Conservation (phyloP, 345 rosid genomes). For the Syzygium aromaticum region DNA sequence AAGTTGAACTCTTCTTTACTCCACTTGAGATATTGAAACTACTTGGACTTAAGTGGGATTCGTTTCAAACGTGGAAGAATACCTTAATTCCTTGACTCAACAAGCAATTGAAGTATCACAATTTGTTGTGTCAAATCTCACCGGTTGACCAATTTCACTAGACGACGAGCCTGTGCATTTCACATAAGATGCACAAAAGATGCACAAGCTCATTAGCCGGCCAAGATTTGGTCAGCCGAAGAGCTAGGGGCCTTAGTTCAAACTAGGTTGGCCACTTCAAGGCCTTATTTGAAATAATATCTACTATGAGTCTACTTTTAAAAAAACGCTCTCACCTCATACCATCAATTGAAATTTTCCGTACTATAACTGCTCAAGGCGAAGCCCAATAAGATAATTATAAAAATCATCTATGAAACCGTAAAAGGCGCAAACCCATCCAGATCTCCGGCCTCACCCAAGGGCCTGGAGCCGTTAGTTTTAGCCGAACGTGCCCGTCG, state of each 20-base stretch:
- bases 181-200: neutral
- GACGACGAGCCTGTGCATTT: neutral
- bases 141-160: neutral
- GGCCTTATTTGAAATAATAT: neutral
- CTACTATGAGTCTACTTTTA: neutral
- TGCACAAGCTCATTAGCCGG: neutral
- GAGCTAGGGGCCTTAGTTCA: neutral
- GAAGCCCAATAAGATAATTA: neutral
- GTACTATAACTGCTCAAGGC: neutral
- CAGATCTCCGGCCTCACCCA: neutral
- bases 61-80: neutral
- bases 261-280: neutral
- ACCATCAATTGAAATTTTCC: neutral
- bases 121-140: neutral
- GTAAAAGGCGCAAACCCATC: neutral
- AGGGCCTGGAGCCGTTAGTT: neutral
- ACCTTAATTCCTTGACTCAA: neutral
- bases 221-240: neutral
- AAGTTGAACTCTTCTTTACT: neutral
- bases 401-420: neutral
- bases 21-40: neutral
- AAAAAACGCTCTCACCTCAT: fast-evolving
- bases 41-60: neutral
- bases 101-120: neutral
- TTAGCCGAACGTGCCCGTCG: neutral